These are phyloP conservation scores for Xylariaceae sp. DNA, from an alignment of 2,329 filamentous ascomycete species.

Conservation along the genomic window DNA sequence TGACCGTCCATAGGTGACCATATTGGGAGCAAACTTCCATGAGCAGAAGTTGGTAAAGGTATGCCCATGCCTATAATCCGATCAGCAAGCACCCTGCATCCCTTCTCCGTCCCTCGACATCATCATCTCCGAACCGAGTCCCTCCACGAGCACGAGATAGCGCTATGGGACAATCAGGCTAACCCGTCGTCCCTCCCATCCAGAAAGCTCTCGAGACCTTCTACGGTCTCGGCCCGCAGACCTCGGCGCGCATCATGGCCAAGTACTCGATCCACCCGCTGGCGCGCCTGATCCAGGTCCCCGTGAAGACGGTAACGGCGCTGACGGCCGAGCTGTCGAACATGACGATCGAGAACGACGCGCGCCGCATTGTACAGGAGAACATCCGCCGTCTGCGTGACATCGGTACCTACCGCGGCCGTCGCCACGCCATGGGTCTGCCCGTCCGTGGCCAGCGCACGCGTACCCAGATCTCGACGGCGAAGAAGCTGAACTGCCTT, in stretches of 20 bases:
- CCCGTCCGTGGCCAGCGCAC: slow-evolving; percentile 89
- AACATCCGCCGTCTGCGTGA: slow-evolving; percentile 84
- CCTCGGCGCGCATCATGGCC: slow-evolving; percentile 72
- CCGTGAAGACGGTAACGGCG: slow-evolving; percentile 70
- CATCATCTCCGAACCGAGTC: background rate
- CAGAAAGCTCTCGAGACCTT: slow-evolving; percentile 75
- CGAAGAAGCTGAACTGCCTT: slow-evolving; percentile 57
- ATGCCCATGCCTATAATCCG: slow-evolving; percentile 25
- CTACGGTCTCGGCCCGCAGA: slow-evolving; percentile 73
- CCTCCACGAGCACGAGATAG: too few relatives aligned
- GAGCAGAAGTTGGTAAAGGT: slow-evolving; percentile 81
- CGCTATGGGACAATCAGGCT: background rate
- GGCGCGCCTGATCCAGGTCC: slow-evolving; percentile 69
- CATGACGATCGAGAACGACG: slow-evolving; percentile 92
- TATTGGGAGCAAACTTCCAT: slow-evolving; percentile 80
- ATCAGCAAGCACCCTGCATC: background rate
- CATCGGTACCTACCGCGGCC: slow-evolving; percentile 84
- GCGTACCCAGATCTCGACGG: slow-evolving; percentile 62
- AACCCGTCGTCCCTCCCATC: background rate
- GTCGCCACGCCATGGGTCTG: slow-evolving; percentile 85
- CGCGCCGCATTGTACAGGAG: slow-evolving; percentile 69
- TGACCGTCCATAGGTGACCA: slow-evolving; percentile 59
- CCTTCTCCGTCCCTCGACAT: background rate
- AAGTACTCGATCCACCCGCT: slow-evolving; percentile 83
- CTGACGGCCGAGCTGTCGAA: slow-evolving; percentile 79